Base-by-base conservation (phyloP, 371 early-diverging fungal species). In the Apophysomyces sp. region DNA sequence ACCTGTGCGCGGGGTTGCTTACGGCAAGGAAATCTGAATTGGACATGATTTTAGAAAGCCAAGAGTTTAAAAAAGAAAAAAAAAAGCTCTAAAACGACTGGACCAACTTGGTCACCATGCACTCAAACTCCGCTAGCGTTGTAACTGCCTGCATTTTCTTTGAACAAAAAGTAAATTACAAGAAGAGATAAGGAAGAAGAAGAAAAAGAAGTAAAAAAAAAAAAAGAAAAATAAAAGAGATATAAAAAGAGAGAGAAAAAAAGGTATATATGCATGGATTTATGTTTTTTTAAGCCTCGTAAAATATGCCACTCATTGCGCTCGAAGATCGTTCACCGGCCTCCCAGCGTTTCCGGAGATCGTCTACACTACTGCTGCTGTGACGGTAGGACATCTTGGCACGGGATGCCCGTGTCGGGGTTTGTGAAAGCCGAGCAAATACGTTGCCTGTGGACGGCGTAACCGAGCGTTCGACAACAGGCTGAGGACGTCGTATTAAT, bases 401-500 rank as follows among this genome's bases (percentile, higher is more conserved):
- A 24, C 73, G 74, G 0, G 80, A 80, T 18, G 77, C 77, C 49
- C 77, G 63, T 0, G 80, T 80, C 8, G 77, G 77, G 4, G 75
- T 77, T 53, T 76, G 80, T 8, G 80, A 62, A 26, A 80, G 63
- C 11, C 80, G 73, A 31, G 59, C 73, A 67, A 80, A 80, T 0
- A 80, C 77, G 41, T 77, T 80, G 13, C 68, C 73, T 24, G 66
- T 63, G 5, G 29, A 60, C 1, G 78, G 78, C 9, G 78, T 78
- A 6, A 55, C 54, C 27, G 60, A 44, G 30, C 71, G 52, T 18
- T 60, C 56, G 18, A 63, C 63, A 16, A 61, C 12, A 6, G 60
- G 49, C 21, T 18, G 49, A 7, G 49, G 9, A 9, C 49, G 16
- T 44, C 49, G 49, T 18, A 21, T 21, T 0, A 21, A 8, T n/a